These are phyloP conservation scores for Discostella pseudostelligera DNA, from an alignment of 108 stramenopile genomes.

Conservation along the genomic window DNA sequence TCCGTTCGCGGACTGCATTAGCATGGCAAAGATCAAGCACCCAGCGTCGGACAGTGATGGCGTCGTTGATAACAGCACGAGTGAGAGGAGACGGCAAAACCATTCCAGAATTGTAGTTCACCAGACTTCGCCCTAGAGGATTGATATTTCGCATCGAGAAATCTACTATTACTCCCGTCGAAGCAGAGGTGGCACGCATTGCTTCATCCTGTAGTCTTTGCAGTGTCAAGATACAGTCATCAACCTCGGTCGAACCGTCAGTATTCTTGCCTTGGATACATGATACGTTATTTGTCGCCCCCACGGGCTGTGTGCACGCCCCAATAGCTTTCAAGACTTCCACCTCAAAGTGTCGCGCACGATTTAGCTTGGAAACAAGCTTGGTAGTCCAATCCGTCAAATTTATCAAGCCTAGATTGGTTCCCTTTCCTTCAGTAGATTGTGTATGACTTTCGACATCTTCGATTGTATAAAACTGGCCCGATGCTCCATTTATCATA, in stretches of 20 bases:
- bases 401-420: conserved; percentile 46
- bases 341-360: conserved; percentile 48
- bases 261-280: not conserved
- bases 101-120: conserved; percentile 11
- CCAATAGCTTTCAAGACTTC: conserved; percentile 45
- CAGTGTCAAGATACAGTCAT: conserved; percentile 49
- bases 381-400: conserved; percentile 31
- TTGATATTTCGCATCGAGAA: conserved; percentile 49
- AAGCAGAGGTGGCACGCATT: not conserved
- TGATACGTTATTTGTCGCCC: conserved; percentile 1
- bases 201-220: conserved; percentile 36
- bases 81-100: conserved; percentile 35
- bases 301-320: conserved; percentile 36
- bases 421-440: conserved; percentile 14
- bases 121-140: conserved; percentile 43
- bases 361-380: conserved; percentile 47
- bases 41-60: conserved; percentile 55
- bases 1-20: conserved; percentile 50
- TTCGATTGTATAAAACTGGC: conserved; percentile 32
- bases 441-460: conserved; percentile 50
- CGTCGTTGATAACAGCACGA: conserved; percentile 55
- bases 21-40: conserved; percentile 59
- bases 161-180: not conserved
- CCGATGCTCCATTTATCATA: conserved; percentile 22
- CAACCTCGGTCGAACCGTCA: conserved; percentile 15